Conservation (phyloP, 257 asterid genomes). For the Rubia yunnanensis region DNA sequence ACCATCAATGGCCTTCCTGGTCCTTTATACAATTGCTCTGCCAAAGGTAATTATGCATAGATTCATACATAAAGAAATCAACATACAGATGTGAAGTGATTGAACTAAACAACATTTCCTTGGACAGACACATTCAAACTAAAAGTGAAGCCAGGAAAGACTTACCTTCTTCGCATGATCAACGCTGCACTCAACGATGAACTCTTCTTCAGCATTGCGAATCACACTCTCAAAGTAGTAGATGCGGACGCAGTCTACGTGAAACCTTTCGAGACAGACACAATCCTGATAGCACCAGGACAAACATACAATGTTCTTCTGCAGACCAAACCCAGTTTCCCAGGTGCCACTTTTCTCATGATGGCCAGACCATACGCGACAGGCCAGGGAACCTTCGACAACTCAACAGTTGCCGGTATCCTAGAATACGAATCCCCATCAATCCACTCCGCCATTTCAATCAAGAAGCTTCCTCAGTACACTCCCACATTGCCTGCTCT, state of each 20-base stretch:
- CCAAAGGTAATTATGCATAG: constrained; percentile 27
- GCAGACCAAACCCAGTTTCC: constrained; percentile 27
- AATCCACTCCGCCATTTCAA: constrained; percentile 11
- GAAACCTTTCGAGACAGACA: constrained; percentile 38
- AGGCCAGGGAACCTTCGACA: constrained; percentile 48
- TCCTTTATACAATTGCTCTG: constrained; percentile 45
- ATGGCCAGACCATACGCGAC: constrained; percentile 45
- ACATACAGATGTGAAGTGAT: neutral
- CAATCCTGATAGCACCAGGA: constrained; percentile 44
- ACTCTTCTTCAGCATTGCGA: constrained; percentile 50
- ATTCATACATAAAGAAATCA: neutral
- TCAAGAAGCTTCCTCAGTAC: constrained; percentile 27
- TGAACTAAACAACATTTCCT: neutral
- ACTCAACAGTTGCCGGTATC: constrained; percentile 47
- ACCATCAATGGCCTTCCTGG: constrained; percentile 63
- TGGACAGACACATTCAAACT: constrained; percentile 41
- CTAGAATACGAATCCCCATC: constrained; percentile 31
- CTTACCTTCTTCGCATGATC: constrained; percentile 53
- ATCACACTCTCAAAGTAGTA: constrained; percentile 38
- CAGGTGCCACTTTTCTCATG: constrained; percentile 43
- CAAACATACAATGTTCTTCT: constrained; percentile 52
- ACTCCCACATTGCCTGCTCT: constrained; percentile 36
- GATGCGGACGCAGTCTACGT: constrained; percentile 47
- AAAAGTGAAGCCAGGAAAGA: constrained; percentile 48
- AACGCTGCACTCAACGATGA: constrained; percentile 60